These are phyloP conservation scores for Pseudofabraea citricarpa DNA, from an alignment of 2,329 filamentous ascomycete species.

Conservation along the genomic window DNA sequence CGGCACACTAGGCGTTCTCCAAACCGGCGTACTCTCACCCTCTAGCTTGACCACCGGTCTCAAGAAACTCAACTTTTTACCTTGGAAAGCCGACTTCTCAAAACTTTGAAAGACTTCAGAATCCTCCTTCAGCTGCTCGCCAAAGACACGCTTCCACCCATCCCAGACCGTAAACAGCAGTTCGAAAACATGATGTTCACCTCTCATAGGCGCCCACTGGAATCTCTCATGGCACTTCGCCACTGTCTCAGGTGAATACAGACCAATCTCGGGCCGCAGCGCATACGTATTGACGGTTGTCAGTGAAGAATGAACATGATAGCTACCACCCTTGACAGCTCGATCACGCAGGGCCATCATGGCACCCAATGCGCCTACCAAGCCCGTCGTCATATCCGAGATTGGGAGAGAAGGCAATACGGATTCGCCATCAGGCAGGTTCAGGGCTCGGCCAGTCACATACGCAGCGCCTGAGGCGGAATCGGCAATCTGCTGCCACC, in stretches of 20 bases:
- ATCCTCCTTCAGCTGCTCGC: neutral
- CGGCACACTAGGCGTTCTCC: neutral
- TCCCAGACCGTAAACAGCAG: conserved; percentile 4
- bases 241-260: conserved; percentile 43
- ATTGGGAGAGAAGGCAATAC: conserved; percentile 59
- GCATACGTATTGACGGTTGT: conserved; percentile 62
- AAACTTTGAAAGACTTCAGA: neutral
- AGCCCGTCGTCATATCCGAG: conserved; percentile 62
- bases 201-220: neutral
- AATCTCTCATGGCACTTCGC: conserved; percentile 3
- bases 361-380: conserved; percentile 61
- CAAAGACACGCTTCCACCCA: conserved; percentile 4
- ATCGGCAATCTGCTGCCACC: conserved; percentile 62
- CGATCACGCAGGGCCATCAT: conserved; percentile 57
- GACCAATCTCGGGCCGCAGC: conserved; percentile 45
- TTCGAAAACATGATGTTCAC: conserved; percentile 4
- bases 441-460: conserved; percentile 53
- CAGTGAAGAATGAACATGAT: conserved; percentile 56
- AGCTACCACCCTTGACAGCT: conserved; percentile 56
- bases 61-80: neutral
- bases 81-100: neutral
- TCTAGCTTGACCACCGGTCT: neutral
- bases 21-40: neutral
- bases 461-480: conserved; percentile 53
- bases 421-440: conserved; percentile 52